A percentile compares a stretch with the other conserved stretches of the same genome.
phyloP scores from a whole-genome alignment of 176 grass and related monocot genomes.

The Rhynchospora breviuscula region DNA sequence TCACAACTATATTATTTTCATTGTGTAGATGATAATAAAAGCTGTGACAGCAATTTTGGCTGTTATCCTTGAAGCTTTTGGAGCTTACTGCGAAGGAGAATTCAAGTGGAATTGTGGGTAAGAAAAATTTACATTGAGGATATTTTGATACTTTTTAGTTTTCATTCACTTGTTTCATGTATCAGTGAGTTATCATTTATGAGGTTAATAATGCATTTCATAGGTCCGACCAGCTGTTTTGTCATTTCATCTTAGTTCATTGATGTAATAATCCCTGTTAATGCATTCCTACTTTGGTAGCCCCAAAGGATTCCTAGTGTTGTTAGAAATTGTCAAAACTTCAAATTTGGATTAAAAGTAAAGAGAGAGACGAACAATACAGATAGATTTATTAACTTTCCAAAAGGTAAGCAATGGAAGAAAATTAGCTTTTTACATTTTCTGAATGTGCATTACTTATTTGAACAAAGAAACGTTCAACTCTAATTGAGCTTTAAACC shows the following conservation, averaged over 20 bases:
- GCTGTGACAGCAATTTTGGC: slow-evolving; percentile 85
- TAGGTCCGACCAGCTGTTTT: background rate
- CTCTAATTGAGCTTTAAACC: background rate
- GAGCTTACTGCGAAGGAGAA: slow-evolving; percentile 83
- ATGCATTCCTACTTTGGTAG: background rate
- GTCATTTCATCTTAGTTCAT: background rate
- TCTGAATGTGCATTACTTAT: background rate
- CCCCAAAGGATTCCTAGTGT: background rate
- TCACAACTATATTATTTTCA: background rate
- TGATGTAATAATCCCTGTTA: background rate
- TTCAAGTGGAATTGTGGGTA: slow-evolving; percentile 93
- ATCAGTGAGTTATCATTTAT: background rate
- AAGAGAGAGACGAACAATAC: background rate
- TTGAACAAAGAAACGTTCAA: background rate
- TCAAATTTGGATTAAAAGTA: background rate
- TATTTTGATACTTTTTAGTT: background rate
- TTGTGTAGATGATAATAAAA: slow-evolving; percentile 82
- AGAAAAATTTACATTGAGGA: slow-evolving; percentile 23
- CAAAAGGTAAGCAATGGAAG: background rate
- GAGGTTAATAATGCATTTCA: background rate
- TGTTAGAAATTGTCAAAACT: background rate
- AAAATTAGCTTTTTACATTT: background rate
- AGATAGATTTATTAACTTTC: background rate
- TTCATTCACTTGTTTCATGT: slow-evolving; percentile 1
- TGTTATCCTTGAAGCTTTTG: slow-evolving; percentile 80